Evolutionary conservation across 2,329 filamentous ascomycete genomes (phyloP).

Genomic region (Alternaria conjuncta): DNA sequence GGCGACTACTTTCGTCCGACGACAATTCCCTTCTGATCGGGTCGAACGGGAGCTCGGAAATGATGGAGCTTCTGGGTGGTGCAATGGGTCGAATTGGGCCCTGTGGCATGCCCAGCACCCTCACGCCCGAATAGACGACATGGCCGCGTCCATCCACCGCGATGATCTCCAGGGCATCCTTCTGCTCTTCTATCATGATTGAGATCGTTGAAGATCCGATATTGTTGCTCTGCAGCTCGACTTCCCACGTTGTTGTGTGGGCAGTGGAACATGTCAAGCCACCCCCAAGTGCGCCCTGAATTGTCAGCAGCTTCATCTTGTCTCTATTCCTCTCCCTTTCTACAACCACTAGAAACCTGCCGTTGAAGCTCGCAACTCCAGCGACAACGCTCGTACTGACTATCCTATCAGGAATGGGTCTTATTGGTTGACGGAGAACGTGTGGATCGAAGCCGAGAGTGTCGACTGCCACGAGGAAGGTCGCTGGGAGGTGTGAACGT

Average conservation of each 20-base stretch:
- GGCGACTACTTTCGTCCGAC: constrained; percentile 1
- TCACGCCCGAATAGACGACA: constrained; percentile 18
- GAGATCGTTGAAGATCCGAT: constrained; percentile 17
- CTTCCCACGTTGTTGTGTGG: constrained; percentile 8
- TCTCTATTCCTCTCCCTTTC: constrained; percentile 10
- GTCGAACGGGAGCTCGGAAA: constrained; percentile 1
- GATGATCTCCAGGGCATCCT: constrained; percentile 21
- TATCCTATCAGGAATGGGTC: constrained; percentile 11
- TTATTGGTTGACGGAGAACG: constrained; percentile 6
- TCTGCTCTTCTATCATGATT: constrained; percentile 18
- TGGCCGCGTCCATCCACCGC: constrained; percentile 24
- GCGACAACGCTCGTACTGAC: constrained; percentile 14
- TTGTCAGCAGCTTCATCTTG: constrained; percentile 17
- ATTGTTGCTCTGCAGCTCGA: constrained; percentile 7
- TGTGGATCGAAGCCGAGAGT: neutral
- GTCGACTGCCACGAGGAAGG: constrained; percentile 25
- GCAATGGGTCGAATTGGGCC: neutral
- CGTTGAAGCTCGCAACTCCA: constrained; percentile 20
- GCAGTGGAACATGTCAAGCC: constrained; percentile 18
- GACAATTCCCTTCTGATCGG: neutral
- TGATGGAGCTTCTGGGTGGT: neutral
- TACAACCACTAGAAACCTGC: constrained; percentile 21
- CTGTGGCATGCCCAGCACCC: constrained; percentile 19
- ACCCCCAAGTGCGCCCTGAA: constrained; percentile 16
- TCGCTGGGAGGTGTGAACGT: constrained; percentile 20